Evolutionary conservation across 2,329 filamentous ascomycete genomes (phyloP).

Genomic region (Aspergillus spinulosporus): DNA sequence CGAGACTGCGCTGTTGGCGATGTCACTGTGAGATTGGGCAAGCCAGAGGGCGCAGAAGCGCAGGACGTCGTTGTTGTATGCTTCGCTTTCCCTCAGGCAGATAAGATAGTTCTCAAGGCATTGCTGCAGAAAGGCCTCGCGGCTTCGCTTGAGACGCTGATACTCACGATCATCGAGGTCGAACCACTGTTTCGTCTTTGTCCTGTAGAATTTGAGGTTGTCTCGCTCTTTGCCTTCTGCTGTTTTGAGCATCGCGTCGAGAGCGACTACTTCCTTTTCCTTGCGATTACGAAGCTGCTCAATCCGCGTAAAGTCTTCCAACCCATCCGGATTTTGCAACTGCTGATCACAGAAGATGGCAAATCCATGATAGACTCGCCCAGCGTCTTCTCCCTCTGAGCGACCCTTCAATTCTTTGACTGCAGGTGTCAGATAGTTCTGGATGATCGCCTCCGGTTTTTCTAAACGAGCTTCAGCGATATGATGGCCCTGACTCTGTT

Average conservation of each 20-base stretch:
- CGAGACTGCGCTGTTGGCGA: slow-evolving; percentile 74
- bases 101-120: slow-evolving; percentile 92
- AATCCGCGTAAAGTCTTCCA: slow-evolving; percentile 81
- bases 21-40: slow-evolving; percentile 73
- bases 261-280: slow-evolving; percentile 72
- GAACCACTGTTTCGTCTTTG: slow-evolving; percentile 82
- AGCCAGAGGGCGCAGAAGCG: slow-evolving; percentile 95
- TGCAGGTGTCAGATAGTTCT: slow-evolving; percentile 79
- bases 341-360: slow-evolving; percentile 94
- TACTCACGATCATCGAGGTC: slow-evolving; percentile 88
- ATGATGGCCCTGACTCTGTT: slow-evolving; percentile 65
- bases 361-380: slow-evolving; percentile 90
- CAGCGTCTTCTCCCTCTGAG: slow-evolving; percentile 69
- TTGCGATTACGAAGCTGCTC: slow-evolving; percentile 78
- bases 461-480: slow-evolving; percentile 87
- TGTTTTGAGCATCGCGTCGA: slow-evolving; percentile 60
- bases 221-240: slow-evolving; percentile 55
- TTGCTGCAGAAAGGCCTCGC: slow-evolving; percentile 79
- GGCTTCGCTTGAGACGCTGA: slow-evolving; percentile 70
- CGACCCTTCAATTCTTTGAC: slow-evolving; percentile 75
- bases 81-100: slow-evolving; percentile 79
- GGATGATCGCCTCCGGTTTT: slow-evolving; percentile 86
- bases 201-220: slow-evolving; percentile 61
- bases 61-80: slow-evolving; percentile 83
- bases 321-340: slow-evolving; percentile 77